Evolutionary conservation across 2,329 filamentous ascomycete species (phyloP).

Genomic region (Penicillium griseofulvum): DNA sequence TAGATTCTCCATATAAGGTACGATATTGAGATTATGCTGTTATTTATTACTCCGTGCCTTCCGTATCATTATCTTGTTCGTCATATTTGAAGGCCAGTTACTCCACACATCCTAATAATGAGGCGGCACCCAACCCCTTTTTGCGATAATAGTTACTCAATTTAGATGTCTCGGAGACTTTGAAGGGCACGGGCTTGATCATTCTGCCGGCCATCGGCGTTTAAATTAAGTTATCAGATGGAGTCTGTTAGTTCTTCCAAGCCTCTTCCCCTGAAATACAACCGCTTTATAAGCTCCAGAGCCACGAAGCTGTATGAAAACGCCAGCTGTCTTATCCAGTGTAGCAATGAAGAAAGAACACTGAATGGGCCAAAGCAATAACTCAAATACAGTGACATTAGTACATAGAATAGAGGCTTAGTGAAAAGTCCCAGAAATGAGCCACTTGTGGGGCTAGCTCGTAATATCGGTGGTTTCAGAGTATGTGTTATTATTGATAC

Average conservation of each 20-base stretch:
- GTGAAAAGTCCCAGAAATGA: not conserved
- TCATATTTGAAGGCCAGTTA: not conserved
- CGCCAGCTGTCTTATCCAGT: no score
- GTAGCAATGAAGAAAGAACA: not conserved
- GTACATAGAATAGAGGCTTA: not conserved
- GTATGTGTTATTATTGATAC: not conserved
- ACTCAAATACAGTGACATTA: not conserved
- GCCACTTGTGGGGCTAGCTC: not conserved
- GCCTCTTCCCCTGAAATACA: not conserved
- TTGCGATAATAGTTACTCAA: not conserved
- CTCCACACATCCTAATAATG: slow-evolving; percentile 4
- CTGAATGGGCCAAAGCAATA: not conserved
- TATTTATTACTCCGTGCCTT: not conserved
- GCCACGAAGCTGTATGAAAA: no score
- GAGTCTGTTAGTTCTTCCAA: not conserved
- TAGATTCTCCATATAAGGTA: slow-evolving; percentile 7
- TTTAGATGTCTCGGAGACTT: not conserved
- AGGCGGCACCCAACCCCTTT: not conserved
- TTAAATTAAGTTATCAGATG: slow-evolving; percentile 19
- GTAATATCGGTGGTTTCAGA: not conserved
- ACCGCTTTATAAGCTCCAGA: not conserved
- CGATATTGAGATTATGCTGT: not conserved
- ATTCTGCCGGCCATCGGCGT: not conserved
- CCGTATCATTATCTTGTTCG: not conserved
- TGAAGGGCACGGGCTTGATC: not conserved